Conservation (phyloP, 2,329 filamentous ascomycete species). For the Neofusicoccum kwambonambiense region DNA sequence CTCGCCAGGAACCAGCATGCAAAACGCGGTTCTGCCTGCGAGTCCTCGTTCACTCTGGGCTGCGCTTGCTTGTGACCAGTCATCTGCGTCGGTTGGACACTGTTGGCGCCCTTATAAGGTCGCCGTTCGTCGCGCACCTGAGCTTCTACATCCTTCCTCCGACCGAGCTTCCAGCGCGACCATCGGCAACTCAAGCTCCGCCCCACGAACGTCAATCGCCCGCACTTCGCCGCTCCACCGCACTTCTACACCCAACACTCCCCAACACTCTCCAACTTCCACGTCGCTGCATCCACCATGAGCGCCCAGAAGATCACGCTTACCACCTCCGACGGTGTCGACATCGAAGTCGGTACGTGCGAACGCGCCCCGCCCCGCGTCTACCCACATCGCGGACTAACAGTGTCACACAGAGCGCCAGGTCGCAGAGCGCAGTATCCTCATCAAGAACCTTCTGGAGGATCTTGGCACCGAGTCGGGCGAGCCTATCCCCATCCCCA, state of each 20-base stretch:
- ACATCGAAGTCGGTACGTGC: constrained; percentile 42
- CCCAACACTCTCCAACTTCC: constrained; percentile 5
- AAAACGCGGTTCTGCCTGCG: not conserved
- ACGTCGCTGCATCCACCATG: constrained; percentile 24
- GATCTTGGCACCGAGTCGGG: constrained; percentile 68
- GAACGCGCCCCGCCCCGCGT: not conserved
- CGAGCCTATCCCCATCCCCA: constrained; percentile 84
- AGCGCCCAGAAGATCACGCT: constrained; percentile 40
- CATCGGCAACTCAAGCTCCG: constrained; percentile 15
- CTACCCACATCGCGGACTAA: not conserved
- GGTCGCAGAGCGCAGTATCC: constrained; percentile 85
- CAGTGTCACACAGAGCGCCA: constrained; percentile 58
- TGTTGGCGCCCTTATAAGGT: not conserved
- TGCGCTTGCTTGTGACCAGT: not conserved
- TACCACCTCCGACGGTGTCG: constrained; percentile 46
- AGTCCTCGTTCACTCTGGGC: not conserved
- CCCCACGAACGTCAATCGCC: not conserved
- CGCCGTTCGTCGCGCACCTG: not conserved
- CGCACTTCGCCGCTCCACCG: constrained; percentile 10
- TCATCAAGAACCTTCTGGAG: constrained; percentile 98
- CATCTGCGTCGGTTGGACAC: not conserved
- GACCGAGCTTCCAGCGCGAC: not conserved
- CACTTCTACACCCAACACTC: not conserved
- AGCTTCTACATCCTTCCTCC: not conserved
- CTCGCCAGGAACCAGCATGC: not conserved